Evolutionary conservation across 1,139 yeast species (phyloP).

Genomic region (Saccharomyces hybrid): DNA sequence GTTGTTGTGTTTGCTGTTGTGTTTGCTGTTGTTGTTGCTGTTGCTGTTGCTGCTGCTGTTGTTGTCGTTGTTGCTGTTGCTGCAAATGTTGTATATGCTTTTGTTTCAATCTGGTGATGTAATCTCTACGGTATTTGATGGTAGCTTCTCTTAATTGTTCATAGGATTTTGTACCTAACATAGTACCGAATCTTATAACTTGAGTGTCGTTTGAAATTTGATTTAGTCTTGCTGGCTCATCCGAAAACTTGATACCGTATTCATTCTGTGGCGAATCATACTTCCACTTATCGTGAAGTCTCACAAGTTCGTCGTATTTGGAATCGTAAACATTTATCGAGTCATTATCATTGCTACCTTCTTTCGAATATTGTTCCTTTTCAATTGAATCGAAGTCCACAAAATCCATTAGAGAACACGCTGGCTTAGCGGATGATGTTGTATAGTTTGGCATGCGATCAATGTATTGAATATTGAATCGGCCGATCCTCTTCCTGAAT

Average conservation of each 20-base stretch:
- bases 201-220: conserved; percentile 84
- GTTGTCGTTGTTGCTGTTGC: conserved; percentile 25
- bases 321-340: conserved; percentile 49
- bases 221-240: conserved; percentile 62
- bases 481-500: conserved; percentile 67
- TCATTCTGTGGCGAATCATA: conserved; percentile 61
- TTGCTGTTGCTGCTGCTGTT: conserved; percentile 21
- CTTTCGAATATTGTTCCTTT: conserved; percentile 15
- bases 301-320: conserved; percentile 41
- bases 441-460: conserved; percentile 43
- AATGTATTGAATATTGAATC: conserved; percentile 62
- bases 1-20: conserved; percentile 2
- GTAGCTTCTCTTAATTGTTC: conserved; percentile 50
- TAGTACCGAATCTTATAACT: conserved; percentile 82
- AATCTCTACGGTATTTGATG: conserved; percentile 46
- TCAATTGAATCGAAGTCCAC: conserved; percentile 28
- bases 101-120: conserved; percentile 37
- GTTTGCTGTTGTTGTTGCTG: conserved; percentile 15
- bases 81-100: conserved; percentile 32
- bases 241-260: conserved; percentile 49
- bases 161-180: conserved; percentile 80
- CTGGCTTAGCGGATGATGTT: conserved; percentile 18
- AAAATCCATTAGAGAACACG: conserved; percentile 23
- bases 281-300: conserved; percentile 67
- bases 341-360: conserved; percentile 16